Percentiles rank a stretch among this genome's conserved stretches.
Conservation (phyloP, 352 stramenopile genomes). For the Globisporangium takayamanum region DNA sequence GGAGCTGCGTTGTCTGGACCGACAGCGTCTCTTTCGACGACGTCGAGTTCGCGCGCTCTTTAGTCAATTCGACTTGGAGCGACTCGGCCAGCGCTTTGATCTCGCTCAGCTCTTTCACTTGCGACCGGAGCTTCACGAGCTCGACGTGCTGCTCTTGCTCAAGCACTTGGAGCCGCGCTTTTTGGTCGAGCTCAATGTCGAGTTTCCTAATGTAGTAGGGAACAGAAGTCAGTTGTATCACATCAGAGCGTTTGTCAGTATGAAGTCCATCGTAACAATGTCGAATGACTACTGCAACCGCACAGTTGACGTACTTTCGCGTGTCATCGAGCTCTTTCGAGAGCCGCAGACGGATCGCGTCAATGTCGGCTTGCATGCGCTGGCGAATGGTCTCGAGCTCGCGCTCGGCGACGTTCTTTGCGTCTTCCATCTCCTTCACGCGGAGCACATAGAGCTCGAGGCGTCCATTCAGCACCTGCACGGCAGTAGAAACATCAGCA, state of each 20-base stretch:
- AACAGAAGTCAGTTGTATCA: not conserved
- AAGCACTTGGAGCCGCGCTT: conserved; percentile 58
- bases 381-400: conserved; percentile 78
- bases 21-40: conserved; percentile 77
- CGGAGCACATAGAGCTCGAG: conserved; percentile 80
- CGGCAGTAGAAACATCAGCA: too few relatives aligned
- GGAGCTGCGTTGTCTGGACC: conserved; percentile 58
- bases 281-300: too few relatives aligned
- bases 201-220: conserved; percentile 34
- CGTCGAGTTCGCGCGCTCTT: conserved; percentile 54
- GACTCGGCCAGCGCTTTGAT: conserved; percentile 47
- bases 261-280: too few relatives aligned
- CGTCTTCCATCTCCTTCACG: conserved; percentile 78
- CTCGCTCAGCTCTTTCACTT: conserved; percentile 64
- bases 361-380: conserved; percentile 76
- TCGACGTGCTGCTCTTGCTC: conserved; percentile 79
- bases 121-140: conserved; percentile 61
- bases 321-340: conserved; percentile 72
- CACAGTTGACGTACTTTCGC: conserved; percentile 33
- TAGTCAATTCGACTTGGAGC: conserved; percentile 40
- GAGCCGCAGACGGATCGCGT: conserved; percentile 46
- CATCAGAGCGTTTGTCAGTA: not conserved
- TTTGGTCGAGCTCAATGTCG: conserved; percentile 70
- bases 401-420: conserved; percentile 61
- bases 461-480: conserved; percentile 65